Conservation (phyloP, 2,329 filamentous ascomycete genomes). For the Colletotrichum phormii region DNA sequence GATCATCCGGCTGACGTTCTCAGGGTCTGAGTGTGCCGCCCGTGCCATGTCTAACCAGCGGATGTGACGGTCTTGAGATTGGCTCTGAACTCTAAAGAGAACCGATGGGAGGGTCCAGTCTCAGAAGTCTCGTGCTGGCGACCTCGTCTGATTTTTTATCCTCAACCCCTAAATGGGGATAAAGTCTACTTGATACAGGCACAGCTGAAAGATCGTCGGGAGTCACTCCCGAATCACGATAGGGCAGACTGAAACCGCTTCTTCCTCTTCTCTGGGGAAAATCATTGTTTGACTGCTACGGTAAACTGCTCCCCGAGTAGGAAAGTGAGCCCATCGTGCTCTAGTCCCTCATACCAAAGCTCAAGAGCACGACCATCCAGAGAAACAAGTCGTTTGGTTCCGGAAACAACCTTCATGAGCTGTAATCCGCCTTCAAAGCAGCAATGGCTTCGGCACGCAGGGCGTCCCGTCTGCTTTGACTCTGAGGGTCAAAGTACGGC, state of each 20-base stretch:
- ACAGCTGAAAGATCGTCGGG: background rate
- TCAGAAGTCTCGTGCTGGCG: background rate
- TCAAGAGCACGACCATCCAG: background rate
- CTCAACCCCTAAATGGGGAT: background rate
- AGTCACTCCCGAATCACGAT: background rate
- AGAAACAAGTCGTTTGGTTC: background rate
- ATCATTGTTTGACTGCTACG: background rate
- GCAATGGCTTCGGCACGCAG: constrained; percentile 24
- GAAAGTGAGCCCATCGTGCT: background rate
- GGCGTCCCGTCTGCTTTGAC: constrained; percentile 42
- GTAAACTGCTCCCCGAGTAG: background rate
- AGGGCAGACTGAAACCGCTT: background rate
- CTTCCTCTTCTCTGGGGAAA: background rate
- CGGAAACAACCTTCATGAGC: background rate
- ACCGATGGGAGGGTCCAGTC: background rate
- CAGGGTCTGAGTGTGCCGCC: no score
- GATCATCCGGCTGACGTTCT: no score
- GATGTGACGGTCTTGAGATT: background rate
- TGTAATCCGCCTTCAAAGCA: background rate
- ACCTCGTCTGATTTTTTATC: background rate
- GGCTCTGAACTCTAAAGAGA: background rate
- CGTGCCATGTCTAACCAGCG: background rate
- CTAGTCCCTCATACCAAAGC: background rate
- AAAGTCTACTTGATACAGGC: background rate
- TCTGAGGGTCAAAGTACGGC: constrained; percentile 63